These are phyloP conservation scores for Ustilago hordei DNA, from an alignment of 1,284 basidiomycete genomes.

Conservation along the genomic window DNA sequence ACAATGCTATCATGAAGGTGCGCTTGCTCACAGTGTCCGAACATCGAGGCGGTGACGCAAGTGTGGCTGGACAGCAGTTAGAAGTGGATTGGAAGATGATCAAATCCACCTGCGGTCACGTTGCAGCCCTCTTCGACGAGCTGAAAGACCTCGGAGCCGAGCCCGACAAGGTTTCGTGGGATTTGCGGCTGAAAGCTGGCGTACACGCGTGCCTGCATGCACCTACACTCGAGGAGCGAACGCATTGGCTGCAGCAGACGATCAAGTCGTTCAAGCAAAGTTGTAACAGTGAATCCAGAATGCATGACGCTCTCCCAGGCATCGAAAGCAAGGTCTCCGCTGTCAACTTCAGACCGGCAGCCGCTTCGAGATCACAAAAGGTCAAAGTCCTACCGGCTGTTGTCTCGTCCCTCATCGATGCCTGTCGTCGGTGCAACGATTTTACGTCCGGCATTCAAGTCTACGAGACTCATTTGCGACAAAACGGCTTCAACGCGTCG, in stretches of 20 bases:
- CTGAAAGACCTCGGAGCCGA: constrained; percentile 27
- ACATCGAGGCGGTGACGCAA: not conserved
- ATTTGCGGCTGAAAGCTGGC: constrained; percentile 18
- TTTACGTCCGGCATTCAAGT: constrained; percentile 23
- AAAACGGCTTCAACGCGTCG: constrained; percentile 6
- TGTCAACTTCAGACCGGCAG: not conserved
- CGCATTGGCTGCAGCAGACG: constrained; percentile 1
- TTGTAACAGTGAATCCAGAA: constrained; percentile 6
- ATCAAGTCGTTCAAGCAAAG: constrained; percentile 13
- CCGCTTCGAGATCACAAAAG: not conserved
- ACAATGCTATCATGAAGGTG: constrained; percentile 44
- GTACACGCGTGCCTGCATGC: constrained; percentile 22
- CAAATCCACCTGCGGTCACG: constrained; percentile 7
- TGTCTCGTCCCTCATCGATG: constrained; percentile 25
- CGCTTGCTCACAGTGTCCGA: not conserved
- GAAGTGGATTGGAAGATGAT: not conserved
- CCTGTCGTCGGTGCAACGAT: constrained; percentile 22
- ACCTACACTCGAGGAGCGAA: not conserved
- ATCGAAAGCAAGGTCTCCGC: not conserved
- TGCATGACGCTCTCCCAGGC: constrained; percentile 4
- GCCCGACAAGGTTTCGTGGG: constrained; percentile 37
- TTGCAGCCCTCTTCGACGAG: constrained; percentile 36
- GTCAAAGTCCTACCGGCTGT: constrained; percentile 23
- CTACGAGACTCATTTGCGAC: constrained; percentile 19
- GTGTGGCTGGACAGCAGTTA: too few species aligned